Evolutionary conservation across 352 stramenopile genomes (phyloP), one percentile per base, ranked within the genome.

Genomic region (Phytopythium helicoides): DNA sequence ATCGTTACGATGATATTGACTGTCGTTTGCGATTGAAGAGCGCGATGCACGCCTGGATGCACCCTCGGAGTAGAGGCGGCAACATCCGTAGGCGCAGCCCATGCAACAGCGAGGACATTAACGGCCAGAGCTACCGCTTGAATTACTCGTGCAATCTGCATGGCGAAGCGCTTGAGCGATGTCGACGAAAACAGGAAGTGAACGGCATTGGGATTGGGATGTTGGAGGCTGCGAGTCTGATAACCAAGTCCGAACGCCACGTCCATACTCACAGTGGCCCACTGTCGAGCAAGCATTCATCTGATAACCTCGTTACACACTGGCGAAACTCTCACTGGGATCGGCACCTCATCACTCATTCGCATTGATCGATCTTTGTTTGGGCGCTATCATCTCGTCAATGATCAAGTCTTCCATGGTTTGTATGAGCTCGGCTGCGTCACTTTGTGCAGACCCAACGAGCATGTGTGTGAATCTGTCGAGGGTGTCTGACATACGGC

Each of bases 1-100:
- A 71, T 69, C 6, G 51, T 74, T 23, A 74, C 35, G 3, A 77
- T 59, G 18, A 77, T 26, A 25, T 77, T 71, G 12, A 72, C 45
- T 1, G 54, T 57, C 5, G 54, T 12, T 12, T 71, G 54, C 31
- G 61, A 22, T 25, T 41, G 35, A 12, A 77, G 52, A 15, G 34
- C 31, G 7, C 57, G 54, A 34, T 77, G 65, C n/a, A 69, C 54
- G 39, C 47, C 14, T 1, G 42, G 47, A 28, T 77, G 51, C 16
- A 71, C 49, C n/a, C 40, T 36, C 25, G 55, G 14, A 12, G 26
- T 10, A 3, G 42, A 10, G 2, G 9, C 42, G 16, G 14, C 0
- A 10, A 2, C 42, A 18, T 22, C 16, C 2, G 26, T 6, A 3
- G 14, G 2, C 7, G 21, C 12, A 12, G 2, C 9, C 25, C 23